A percentile compares a stretch with the other conserved stretches of the same genome.
These are phyloP conservation scores for Diatrype stigma DNA, from an alignment of 2,329 filamentous ascomycete genomes.

Conservation along the genomic window DNA sequence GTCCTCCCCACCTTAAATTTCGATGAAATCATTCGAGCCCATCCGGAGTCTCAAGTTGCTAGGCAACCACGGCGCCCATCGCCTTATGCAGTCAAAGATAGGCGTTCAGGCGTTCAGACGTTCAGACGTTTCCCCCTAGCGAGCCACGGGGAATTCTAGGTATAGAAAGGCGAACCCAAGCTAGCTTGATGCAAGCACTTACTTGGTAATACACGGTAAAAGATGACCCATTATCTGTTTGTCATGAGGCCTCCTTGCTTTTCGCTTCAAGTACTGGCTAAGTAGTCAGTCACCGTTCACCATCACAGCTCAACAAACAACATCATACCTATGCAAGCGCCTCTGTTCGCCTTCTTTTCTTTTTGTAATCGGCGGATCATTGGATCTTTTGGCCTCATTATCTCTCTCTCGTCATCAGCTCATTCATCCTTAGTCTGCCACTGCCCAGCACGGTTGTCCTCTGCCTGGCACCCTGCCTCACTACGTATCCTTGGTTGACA, in stretches of 20 bases:
- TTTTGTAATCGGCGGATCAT: background rate
- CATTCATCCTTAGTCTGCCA: conserved; percentile 11
- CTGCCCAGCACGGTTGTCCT: conserved; percentile 15
- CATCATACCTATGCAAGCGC: conserved; percentile 2
- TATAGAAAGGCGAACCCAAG: conserved; percentile 15
- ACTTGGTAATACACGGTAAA: too few species aligned
- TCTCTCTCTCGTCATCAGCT: conserved; percentile 21
- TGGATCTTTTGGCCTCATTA: conserved; percentile 9
- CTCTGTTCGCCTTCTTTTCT: background rate
- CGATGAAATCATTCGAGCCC: conserved; percentile 2
- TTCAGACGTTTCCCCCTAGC: conserved; percentile 18
- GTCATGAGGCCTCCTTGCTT: conserved; percentile 14
- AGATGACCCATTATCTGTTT: conserved; percentile 15
- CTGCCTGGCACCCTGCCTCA: conserved; percentile 16
- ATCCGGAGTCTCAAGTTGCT: conserved; percentile 23
- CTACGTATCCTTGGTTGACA: conserved; percentile 21
- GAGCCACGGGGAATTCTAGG: too few species aligned
- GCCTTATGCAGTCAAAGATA: conserved; percentile 6
- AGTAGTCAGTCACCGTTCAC: conserved; percentile 1
- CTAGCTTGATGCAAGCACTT: conserved; percentile 32
- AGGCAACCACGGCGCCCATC: conserved; percentile 28
- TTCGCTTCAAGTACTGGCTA: conserved; percentile 4
- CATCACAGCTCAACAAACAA: conserved; percentile 11
- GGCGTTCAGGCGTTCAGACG: too few species aligned
- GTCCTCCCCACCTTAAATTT: conserved; percentile 17